Evolutionary conservation across 176 grass and related monocot genomes (phyloP).

Genomic region (Elaeis guineensis): DNA sequence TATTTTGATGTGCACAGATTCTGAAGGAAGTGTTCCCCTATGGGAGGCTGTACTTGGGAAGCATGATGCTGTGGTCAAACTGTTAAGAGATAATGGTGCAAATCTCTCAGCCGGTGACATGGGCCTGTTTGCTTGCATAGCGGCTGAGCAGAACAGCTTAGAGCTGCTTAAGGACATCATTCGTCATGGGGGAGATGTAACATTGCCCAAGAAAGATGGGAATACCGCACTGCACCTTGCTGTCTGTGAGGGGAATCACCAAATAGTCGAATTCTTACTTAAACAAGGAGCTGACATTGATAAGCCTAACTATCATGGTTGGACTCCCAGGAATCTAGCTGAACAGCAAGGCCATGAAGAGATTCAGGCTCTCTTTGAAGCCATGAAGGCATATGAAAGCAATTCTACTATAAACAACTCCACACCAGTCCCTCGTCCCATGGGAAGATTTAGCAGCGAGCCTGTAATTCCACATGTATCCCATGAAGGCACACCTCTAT

Average conservation of each 20-base stretch:
- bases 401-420: too few species aligned
- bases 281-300: constrained; percentile 52
- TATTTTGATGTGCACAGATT: constrained; percentile 34
- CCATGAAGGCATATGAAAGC: constrained; percentile 5
- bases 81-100: constrained; percentile 46
- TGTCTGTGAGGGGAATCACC: constrained; percentile 62
- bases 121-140: constrained; percentile 39
- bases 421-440: not conserved
- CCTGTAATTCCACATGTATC: constrained; percentile 29
- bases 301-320: constrained; percentile 38
- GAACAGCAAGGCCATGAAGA: constrained; percentile 79
- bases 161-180: constrained; percentile 51
- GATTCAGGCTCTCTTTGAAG: constrained; percentile 54
- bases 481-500: constrained; percentile 6
- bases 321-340: constrained; percentile 55
- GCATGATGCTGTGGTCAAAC: constrained; percentile 44
- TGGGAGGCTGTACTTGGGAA: constrained; percentile 71
- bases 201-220: constrained; percentile 39
- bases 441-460: constrained; percentile 63
- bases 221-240: constrained; percentile 59
- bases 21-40: constrained; percentile 65
- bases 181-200: constrained; percentile 38
- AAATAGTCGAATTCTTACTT: constrained; percentile 54
- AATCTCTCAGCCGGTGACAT: constrained; percentile 56
- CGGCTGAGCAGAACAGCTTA: constrained; percentile 48